A percentile compares a stretch with the other conserved stretches of the same genome.
These are phyloP conservation scores for Agapanthus africanus DNA, from an alignment of 106 monocot genomes.

Conservation along the genomic window DNA sequence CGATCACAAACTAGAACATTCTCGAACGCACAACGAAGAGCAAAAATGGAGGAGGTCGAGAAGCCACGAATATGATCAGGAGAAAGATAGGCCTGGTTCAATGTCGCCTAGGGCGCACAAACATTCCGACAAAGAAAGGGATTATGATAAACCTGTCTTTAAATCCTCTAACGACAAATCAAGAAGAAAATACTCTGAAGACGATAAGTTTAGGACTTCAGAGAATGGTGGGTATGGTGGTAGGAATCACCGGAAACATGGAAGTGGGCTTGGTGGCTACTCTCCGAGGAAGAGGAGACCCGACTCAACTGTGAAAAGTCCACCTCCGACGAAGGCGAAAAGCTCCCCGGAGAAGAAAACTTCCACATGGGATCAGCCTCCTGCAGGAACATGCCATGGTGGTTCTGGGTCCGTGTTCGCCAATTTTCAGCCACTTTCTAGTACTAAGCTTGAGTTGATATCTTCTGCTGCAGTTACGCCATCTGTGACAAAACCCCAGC, in stretches of 20 bases:
- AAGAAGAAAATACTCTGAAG: constrained; percentile 41
- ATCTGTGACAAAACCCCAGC: constrained; percentile 16
- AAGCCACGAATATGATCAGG: constrained; percentile 38
- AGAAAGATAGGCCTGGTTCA: constrained; percentile 42
- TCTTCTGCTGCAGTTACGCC: constrained; percentile 16
- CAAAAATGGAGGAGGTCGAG: constrained; percentile 66
- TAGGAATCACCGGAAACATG: constrained; percentile 38
- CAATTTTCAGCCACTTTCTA: constrained; percentile 20
- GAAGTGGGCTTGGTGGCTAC: constrained; percentile 84
- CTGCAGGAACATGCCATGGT: constrained; percentile 31
- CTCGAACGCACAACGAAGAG: constrained; percentile 1
- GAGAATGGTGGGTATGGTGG: constrained; percentile 34
- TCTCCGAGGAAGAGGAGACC: constrained; percentile 90
- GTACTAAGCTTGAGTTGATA: constrained; percentile 13
- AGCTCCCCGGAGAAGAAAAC: constrained; percentile 55
- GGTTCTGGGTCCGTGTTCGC: constrained; percentile 16
- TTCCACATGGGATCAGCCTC: constrained; percentile 80
- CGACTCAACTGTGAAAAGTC: constrained; percentile 39
- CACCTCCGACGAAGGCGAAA: constrained; percentile 30
- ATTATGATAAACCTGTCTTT: constrained; percentile 24
- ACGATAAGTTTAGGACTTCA: constrained; percentile 38
- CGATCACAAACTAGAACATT: background rate
- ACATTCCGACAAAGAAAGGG: constrained; percentile 19
- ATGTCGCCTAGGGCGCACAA: constrained; percentile 45
- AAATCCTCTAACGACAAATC: constrained; percentile 31